Base-by-base conservation (phyloP, 1,139 yeast species). In the Diutina pseudorugosa region DNA sequence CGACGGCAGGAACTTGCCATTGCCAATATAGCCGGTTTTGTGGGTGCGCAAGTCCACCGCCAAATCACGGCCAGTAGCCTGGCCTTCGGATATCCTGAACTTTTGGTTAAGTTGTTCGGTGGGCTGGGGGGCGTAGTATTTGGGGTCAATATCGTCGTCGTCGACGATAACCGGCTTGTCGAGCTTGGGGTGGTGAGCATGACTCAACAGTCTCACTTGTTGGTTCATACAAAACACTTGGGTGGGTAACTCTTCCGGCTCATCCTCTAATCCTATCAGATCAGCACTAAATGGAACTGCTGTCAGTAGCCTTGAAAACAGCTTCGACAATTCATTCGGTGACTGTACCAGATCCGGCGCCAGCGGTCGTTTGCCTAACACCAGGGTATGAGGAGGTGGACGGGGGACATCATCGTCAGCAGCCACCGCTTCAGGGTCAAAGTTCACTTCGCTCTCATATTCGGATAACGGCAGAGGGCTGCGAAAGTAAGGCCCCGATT, bases 41-140 rank as follows among this genome's bases (percentile, higher is more conserved):
- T 52, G 53, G 5, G 62, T 60, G 23, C 60, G 53, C 25, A 56
- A 55, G 51, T 60, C 65, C 2, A 60, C 56, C 25, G 56, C 54
- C 21, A 69, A 57, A 51, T 65, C 69, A 4, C 60, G 57, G 18
- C 56, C 55, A 2, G 60, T 59, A 3, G 55, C 58, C 8, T 57
- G 55, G 1, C 67, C 68, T 49, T 58, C 59, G 52, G 62, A 63
- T 23, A 67, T 58, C 30, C 67, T 57, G 51, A 62, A 57, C 12
- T 57, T 57, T 47, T 59, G 55, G 43, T 63, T 63, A 23, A 69
- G 60, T 54, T 72, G 75, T 56, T 72, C 76, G 25, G 67, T 64
- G 2, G 80, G 80, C 0, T 76, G 68, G 3, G 80, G 80, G 1
- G 80, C 79, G 57, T 72, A 70, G 57, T 64, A 72, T 54, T 64